Conservation (phyloP, 176 grass and related monocot species). For the Bonia amplexicaulis region DNA sequence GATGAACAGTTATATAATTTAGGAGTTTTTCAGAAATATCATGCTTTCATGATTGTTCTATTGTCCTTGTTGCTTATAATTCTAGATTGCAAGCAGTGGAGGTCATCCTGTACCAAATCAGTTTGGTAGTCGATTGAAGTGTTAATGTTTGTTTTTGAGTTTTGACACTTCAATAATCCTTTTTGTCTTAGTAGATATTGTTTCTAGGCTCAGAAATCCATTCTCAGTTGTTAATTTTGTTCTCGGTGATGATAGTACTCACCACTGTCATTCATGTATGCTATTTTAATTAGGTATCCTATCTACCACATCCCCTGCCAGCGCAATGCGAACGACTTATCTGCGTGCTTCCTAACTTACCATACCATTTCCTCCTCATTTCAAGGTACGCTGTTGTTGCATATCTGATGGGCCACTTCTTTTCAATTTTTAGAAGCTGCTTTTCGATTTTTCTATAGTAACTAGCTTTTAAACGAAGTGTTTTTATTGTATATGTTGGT, state of each 20-base stretch:
- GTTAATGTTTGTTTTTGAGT: neutral
- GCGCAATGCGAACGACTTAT: conserved; percentile 59
- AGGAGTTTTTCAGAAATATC: conserved; percentile 6
- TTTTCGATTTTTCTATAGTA: too few species aligned
- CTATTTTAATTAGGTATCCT: conserved; percentile 74
- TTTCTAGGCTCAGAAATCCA: neutral
- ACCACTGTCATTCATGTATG: conserved; percentile 5
- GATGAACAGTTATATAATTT: neutral
- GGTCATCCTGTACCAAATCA: neutral
- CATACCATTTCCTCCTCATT: conserved; percentile 65
- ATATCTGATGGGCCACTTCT: neutral
- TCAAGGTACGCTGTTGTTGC: conserved; percentile 62
- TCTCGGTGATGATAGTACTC: neutral
- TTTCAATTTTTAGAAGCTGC: rapidly evolving
- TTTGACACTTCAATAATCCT: neutral
- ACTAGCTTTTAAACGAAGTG: too few species aligned
- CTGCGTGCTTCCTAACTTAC: conserved; percentile 87
- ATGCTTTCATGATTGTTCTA: neutral
- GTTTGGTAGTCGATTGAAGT: conserved; percentile 5
- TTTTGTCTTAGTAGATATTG: neutral
- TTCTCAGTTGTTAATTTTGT: neutral
- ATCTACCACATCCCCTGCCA: conserved; percentile 89
- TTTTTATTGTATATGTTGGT: too few species aligned
- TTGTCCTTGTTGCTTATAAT: neutral
- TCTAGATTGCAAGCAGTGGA: neutral